phyloP scores from a whole-genome alignment of 768 basidiomycete genomes.

The Amanita polypyramis region DNA sequence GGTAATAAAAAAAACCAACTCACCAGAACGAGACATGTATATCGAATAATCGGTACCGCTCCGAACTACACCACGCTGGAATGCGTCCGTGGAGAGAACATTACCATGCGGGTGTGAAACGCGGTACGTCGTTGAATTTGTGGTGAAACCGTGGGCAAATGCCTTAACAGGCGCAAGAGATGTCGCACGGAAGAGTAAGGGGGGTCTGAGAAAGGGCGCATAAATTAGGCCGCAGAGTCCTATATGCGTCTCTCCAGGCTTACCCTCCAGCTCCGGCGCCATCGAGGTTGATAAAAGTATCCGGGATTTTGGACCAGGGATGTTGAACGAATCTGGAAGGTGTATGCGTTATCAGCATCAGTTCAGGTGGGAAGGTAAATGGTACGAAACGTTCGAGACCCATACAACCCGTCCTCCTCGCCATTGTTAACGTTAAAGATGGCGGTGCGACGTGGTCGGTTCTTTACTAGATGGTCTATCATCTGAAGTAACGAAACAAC shows the following conservation, averaged over 20 bases:
- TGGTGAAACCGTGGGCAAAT: constrained; percentile 23
- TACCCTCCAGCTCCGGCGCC: constrained; percentile 75
- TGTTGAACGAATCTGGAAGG: constrained; percentile 53
- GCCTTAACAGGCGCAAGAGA: constrained; percentile 45
- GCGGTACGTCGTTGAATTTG: constrained; percentile 11
- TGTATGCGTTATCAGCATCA: not conserved
- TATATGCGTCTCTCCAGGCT: constrained; percentile 10
- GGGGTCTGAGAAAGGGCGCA: constrained; percentile 38
- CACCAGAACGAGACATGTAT: constrained; percentile 30
- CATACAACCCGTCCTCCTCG: constrained; percentile 70
- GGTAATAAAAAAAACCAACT: not conserved
- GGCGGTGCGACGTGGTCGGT: constrained; percentile 47
- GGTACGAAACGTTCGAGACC: constrained; percentile 48
- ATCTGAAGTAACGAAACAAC: constrained; percentile 57
- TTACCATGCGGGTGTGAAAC: constrained; percentile 67
- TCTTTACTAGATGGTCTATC: constrained; percentile 39
- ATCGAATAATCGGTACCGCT: constrained; percentile 69
- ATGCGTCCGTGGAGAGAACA: constrained; percentile 59
- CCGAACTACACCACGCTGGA: constrained; percentile 51
- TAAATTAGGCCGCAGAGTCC: not conserved
- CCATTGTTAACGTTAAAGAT: constrained; percentile 84
- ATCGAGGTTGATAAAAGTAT: constrained; percentile 73
- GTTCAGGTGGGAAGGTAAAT: not conserved
- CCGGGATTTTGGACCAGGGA: constrained; percentile 58
- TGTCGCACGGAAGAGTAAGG: constrained; percentile 66